Base-by-base conservation (phyloP, 805 yeast genomes). In the Brettanomyces custersianus region DNA sequence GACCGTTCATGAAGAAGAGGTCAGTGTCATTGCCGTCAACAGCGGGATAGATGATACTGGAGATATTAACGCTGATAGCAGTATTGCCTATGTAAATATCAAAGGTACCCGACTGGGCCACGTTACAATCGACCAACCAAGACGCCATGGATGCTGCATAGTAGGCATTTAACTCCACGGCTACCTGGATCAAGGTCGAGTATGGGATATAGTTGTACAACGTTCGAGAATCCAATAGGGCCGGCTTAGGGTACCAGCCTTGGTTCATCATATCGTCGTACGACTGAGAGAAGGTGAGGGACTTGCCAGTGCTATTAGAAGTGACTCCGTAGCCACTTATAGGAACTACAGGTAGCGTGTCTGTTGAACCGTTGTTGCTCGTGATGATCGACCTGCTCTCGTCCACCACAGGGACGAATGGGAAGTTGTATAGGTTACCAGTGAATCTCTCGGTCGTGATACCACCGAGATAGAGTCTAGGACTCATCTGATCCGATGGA, bases 131-230 rank as follows among this genome's bases (percentile, higher is more conserved):
- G 11, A 78, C 77, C 12, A 79, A 46, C 90, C 90, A 82, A 13
- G 66, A 47, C 18, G 59, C 61, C 5, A 63, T 48, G 5, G 62
- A 59, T 4, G 57, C 52, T 3, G 70, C 65, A 49, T 72, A 82
- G 42, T 65, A 70, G 0, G 90, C 90, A 47, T 77, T 77, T 27
- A 78, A 59, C 54, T 82, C 88, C 19, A 80, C 63, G 0, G 88
- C 85, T 21, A 82, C 55, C 44, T 71, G 72, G 34, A 81, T 63
- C 29, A 82, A 59, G 4, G 72, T 51, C 31, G 69, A 66, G 28
- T 68, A 56, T 0, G 90, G 90, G 24, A 82, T 51, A 48, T 61
- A 69, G 20, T 64, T 65, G 51, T 56, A 70, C 9, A 54, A 42
- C 28, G 67, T 60, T 38, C 84, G 62, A 1, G 83, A 60, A 48